phyloP scores from a whole-genome alignment of 2,329 filamentous ascomycete species.

The Phyllosticta capitalensis region DNA sequence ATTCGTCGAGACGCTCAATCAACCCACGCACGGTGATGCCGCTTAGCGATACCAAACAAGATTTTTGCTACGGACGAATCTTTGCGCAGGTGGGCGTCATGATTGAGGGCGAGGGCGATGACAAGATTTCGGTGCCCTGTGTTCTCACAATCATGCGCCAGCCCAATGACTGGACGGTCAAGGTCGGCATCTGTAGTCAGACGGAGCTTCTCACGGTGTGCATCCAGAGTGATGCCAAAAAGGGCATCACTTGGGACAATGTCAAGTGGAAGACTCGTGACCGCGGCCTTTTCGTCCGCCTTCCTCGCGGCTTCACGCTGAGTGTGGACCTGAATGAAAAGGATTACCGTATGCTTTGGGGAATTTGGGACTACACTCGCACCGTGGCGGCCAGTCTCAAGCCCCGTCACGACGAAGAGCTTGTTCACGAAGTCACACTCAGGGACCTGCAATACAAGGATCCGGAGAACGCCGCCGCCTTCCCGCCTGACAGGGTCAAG shows the following conservation, averaged over 20 bases:
- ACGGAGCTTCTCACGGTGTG: constrained; percentile 65
- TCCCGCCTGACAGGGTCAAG: constrained; percentile 64
- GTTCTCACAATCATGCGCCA: constrained; percentile 66
- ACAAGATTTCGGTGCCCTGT: constrained; percentile 61
- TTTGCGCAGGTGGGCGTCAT: constrained; percentile 65
- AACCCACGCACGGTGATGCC: constrained; percentile 61
- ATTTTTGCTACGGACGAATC: constrained; percentile 73
- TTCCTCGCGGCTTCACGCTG: constrained; percentile 68
- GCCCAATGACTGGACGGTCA: constrained; percentile 58
- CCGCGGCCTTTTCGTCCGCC: constrained; percentile 54
- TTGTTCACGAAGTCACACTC: constrained; percentile 60
- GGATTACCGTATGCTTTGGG: constrained; percentile 73
- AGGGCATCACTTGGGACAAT: constrained; percentile 70
- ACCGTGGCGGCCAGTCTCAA: constrained; percentile 65
- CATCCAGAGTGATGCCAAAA: constrained; percentile 58
- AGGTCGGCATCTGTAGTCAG: constrained; percentile 69
- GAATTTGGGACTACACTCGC: constrained; percentile 74
- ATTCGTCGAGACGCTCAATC: constrained; percentile 27
- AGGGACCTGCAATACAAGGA: constrained; percentile 76
- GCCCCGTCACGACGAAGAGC: constrained; percentile 57
- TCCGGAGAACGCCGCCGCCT: constrained; percentile 57
- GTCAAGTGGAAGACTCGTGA: constrained; percentile 67
- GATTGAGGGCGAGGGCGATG: constrained; percentile 56
- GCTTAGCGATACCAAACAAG: constrained; percentile 60
- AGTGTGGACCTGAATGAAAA: constrained; percentile 60